Base-by-base conservation (phyloP, 441 rosid species). In the Viola pubescens region DNA sequence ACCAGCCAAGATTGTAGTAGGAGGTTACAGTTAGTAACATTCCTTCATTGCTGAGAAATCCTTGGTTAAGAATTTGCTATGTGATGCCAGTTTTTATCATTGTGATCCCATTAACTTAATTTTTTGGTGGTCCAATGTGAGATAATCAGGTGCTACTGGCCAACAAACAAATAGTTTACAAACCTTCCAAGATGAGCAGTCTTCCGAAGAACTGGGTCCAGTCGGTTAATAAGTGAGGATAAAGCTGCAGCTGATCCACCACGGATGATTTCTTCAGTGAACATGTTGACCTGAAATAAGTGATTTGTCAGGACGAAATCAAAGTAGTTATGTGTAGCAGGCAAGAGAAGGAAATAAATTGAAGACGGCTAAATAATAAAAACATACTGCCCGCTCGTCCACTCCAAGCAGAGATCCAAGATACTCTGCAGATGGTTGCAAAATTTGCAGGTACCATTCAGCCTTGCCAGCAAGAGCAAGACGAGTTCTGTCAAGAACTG, bases 181-280 rank as follows among this genome's bases (percentile, higher is more conserved):
- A 73, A 90, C 99, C 97, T 90, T 77, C 99, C 99, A 70, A 94
- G 85, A 79, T 90, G 75, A 49, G 99, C 96, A 64, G 85, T 87
- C 77, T 85, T 72, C 68, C 97, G 84, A 76, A 94, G 95, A 77
- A 90, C 83, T n/a, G 99, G 99, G 81, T 94, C 95, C 55, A 94
- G 91, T 65, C 91, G 84, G 73, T 90, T 94, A 70, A 90, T 77
- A 56, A 89, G 94, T 51, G 79, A 77, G 50, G 99, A 94, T 62
- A 94, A 69, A 52, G 90, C 75, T 62, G 92, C 99, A 62, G 99
- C 99, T 61, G 99, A 90, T 75, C 99, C 99, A 71, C 94, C 94
- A 71, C 99, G 96, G 58, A 90, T 74, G 52, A 94, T 81, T 80
- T 94, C 97, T 78, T 94, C 99, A 37, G 97, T 90, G 79, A 94